Base-by-base conservation (phyloP, 805 yeast species). In the Jamesozyma rosinii region DNA sequence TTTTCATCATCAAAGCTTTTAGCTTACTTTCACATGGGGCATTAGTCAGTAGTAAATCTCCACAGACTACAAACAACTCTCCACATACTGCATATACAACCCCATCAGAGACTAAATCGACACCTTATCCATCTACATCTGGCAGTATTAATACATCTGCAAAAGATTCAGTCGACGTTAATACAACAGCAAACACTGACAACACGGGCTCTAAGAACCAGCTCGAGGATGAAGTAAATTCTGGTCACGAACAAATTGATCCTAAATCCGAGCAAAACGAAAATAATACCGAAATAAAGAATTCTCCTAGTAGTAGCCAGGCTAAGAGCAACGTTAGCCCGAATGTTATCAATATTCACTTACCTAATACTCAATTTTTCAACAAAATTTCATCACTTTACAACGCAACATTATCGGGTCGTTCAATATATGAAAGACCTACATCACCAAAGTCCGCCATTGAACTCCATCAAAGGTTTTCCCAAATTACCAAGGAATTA, bases 401-500 rank as follows among this genome's bases (percentile, higher is more conserved):
- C 44, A 58, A 49, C 39, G 54, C 60, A 3, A 44, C 57, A 3
- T 44, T 58, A 17, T 48, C 60, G 2, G 45, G 55, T 8, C 58
- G 57, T 1, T 45, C 55, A 13, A 49, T 57, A 24, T 56, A 55
- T 47, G 64, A 60, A 36, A 51, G 49, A 34, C 51, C 63, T 3
- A 55, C 62, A 6, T 55, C 63, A 14, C 62, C 64, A 11, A 62
- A 62, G 41, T 58, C 62, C 1, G 52, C 63, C 13, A 59, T 62
- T 15, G 66, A 62, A 43, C 44, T 62, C 34, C 61, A 50, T 42
- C 65, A 62, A 46, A 47, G 64, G 26, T 61, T 62, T 39, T 57
- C 54, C 40, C 66, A 61, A 46, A 61, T 61, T 10, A 48, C 61
- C n/a, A 59, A 58, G 43, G 66, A 62, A 45, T 40, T 62, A 36